Evolutionary conservation across 805 yeast species (phyloP).

Genomic region (Yarrowia deformans): DNA sequence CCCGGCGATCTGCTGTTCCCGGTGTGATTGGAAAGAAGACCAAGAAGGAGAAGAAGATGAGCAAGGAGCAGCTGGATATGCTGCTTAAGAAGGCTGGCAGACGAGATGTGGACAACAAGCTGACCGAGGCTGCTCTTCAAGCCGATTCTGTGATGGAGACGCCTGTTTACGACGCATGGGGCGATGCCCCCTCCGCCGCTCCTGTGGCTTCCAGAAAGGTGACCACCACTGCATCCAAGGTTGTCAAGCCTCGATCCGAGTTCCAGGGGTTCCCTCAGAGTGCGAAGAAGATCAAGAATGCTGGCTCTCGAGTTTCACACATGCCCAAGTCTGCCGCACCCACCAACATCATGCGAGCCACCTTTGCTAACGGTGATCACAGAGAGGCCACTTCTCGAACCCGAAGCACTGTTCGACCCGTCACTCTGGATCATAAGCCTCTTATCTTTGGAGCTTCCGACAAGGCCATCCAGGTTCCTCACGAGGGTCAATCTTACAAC

Average conservation of each 20-base stretch:
- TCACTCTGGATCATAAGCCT: conserved; percentile 62
- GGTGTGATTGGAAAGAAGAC: conserved; percentile 55
- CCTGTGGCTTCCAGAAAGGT: not conserved
- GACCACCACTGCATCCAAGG: conserved; percentile 24
- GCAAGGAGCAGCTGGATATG: conserved; percentile 66
- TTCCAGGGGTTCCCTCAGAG: conserved; percentile 35
- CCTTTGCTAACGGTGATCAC: conserved; percentile 19
- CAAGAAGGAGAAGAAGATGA: conserved; percentile 57
- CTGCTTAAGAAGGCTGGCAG: conserved; percentile 81
- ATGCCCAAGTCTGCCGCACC: conserved; percentile 10
- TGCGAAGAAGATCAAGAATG: not conserved
- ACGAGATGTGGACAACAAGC: conserved; percentile 59
- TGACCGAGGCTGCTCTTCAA: conserved; percentile 61
- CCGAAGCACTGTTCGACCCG: conserved; percentile 46
- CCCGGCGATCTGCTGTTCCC: conserved; percentile 78
- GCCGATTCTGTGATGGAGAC: conserved; percentile 68
- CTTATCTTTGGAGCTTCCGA: conserved; percentile 59
- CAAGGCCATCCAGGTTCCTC: conserved; percentile 59
- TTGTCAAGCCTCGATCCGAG: conserved; percentile 15
- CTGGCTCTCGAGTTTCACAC: conserved; percentile 19
- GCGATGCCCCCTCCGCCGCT: conserved; percentile 43
- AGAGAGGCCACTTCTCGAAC: conserved; percentile 37
- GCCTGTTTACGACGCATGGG: conserved; percentile 76
- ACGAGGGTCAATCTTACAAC: conserved; percentile 91
- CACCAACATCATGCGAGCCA: not conserved